Base-by-base conservation (phyloP, 768 basidiomycete species). In the Rhodotorula toruloides region DNA sequence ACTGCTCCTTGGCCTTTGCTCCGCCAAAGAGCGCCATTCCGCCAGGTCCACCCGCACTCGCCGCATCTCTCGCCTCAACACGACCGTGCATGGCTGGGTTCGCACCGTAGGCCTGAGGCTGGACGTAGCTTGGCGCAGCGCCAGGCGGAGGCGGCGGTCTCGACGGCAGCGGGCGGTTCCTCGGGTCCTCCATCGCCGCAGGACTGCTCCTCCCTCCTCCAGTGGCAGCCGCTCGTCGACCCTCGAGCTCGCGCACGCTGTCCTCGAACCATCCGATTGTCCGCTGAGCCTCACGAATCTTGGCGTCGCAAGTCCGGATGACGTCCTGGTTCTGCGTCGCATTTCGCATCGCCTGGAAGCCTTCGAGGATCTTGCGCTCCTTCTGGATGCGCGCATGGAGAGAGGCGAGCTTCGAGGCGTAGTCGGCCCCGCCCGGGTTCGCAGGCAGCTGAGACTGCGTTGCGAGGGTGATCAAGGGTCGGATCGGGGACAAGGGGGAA, bases 341-440 rank as follows among this genome's bases (percentile, higher is more conserved):
- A 77, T 85, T 84, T 52, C 87, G 84, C 62, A 93, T 81, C 72
- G 84, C 82, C 76, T 87, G 84, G 36, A 86, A 85, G 25, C 87
- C 91, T 78, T 92, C 89, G 71, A 94, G 82, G 77, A 93, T 86
- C 83, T 90, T 92, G 79, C 87, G 88, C 80, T 94, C 90, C 42
- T 88, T 91, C 80, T 87, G 84, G 77, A 94, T 92, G 78, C 88
- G 88, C 79, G 85, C 87, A 80, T 87, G 85, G 74, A 92, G 86
- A 78, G 91, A 89, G 77, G 87, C 86, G 77, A 93, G 91, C 84
- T 92, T 93, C 25, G 36, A 17, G 37, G 25, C 53, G 27, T n/a
- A 25, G 17, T 54, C 53, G 53, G 36, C 53, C 37, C n/a, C n/a
- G n/a, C n/a, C n/a, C n/a, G n/a, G n/a, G n/a, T n/a, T n/a, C n/a